Evolutionary conservation across 129 eudicot genomes (phyloP).

Genomic region (Helianthus tuberosus): DNA sequence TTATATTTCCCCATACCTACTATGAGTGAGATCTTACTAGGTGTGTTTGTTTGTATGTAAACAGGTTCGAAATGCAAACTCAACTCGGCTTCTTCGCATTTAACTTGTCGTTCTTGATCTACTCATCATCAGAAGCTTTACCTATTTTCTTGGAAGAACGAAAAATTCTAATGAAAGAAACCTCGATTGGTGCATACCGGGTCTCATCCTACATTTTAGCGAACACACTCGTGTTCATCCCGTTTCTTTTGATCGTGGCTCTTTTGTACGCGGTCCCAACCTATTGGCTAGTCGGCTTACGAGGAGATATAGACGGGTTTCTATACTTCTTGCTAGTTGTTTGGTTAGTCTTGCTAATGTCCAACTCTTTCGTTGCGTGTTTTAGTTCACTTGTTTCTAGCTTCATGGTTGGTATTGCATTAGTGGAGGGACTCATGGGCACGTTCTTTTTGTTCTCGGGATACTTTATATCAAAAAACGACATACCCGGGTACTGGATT

Average conservation of each 20-base stretch:
- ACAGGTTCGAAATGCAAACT: slow-evolving; percentile 43
- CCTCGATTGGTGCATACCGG: slow-evolving; percentile 71
- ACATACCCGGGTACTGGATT: slow-evolving; percentile 60
- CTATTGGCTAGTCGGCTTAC: slow-evolving; percentile 73
- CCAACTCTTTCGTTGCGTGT: slow-evolving; percentile 69
- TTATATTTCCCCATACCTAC: too few relatives aligned
- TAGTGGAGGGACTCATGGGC: slow-evolving; percentile 64
- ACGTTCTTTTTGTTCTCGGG: slow-evolving; percentile 82
- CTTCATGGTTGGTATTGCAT: slow-evolving; percentile 59
- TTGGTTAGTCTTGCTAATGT: slow-evolving; percentile 62
- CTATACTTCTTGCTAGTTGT: slow-evolving; percentile 60
- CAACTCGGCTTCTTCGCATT: slow-evolving; percentile 78
- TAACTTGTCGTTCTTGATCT: slow-evolving; percentile 58
- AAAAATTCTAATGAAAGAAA: slow-evolving; percentile 54
- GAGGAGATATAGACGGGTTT: slow-evolving; percentile 55
- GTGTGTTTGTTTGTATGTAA: neutral
- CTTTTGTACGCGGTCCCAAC: slow-evolving; percentile 52
- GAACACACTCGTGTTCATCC: slow-evolving; percentile 61
- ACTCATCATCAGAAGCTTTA: slow-evolving; percentile 72
- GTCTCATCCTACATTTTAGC: slow-evolving; percentile 55
- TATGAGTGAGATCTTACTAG: too few relatives aligned
- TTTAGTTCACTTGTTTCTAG: slow-evolving; percentile 60
- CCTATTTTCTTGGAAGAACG: slow-evolving; percentile 77
- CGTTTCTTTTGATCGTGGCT: slow-evolving; percentile 60
- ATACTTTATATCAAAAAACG: slow-evolving; percentile 64